These are phyloP conservation scores for Closterium sp. DNA, from an alignment of 139 green algal species.

Conservation along the genomic window DNA sequence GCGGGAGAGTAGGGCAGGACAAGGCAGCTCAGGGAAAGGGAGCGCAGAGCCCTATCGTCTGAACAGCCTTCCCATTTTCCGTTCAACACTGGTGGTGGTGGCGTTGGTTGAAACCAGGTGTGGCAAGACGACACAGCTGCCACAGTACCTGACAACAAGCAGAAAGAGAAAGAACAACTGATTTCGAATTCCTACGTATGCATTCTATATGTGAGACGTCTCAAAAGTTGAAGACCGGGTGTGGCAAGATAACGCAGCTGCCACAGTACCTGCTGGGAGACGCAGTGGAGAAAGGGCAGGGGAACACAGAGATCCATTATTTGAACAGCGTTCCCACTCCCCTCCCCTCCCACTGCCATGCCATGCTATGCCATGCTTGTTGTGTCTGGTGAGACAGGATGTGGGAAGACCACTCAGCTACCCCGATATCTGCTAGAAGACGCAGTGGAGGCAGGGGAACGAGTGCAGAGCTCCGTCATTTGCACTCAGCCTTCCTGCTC, in stretches of 20 bases:
- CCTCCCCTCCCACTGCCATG: not conserved
- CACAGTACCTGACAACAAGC: no score
- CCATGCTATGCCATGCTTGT: not conserved
- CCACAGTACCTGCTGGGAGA: no score
- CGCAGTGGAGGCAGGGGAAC: not conserved
- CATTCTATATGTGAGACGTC: no score
- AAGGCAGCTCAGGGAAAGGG: no score
- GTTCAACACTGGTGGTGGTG: slow-evolving; percentile 47
- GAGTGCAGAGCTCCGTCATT: not conserved
- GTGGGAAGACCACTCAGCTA: no score
- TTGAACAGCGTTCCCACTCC: not conserved
- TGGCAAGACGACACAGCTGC: slow-evolving; percentile 67
- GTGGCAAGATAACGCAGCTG: no score
- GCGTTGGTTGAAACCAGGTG: slow-evolving; percentile 75
- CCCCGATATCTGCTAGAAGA: not conserved
- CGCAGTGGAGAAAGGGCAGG: no score
- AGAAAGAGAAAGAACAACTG: no score
- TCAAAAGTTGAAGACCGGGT: no score
- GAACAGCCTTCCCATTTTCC: not conserved
- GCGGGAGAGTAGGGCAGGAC: no score
- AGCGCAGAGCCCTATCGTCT: not conserved
- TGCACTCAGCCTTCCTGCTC: not conserved
- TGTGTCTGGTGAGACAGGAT: no score
- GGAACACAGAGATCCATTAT: slow-evolving; percentile 37
- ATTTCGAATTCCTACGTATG: no score